A percentile compares a stretch with the other conserved stretches of the same genome.
Evolutionary conservation across 768 basidiomycete species (phyloP).

Genomic region (Russula olivacea): DNA sequence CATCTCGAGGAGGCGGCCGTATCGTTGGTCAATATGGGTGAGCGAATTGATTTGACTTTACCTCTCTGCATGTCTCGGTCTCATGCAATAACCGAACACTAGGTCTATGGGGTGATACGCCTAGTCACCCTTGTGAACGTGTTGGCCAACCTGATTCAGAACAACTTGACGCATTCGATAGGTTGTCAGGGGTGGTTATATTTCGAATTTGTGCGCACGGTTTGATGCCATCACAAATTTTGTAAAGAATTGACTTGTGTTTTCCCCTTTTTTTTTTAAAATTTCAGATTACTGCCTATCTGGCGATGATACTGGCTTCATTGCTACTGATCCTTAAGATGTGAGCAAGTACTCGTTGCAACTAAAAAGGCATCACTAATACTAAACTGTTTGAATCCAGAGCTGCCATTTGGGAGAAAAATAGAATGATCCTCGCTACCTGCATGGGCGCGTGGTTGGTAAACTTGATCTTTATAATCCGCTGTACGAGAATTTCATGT

Average conservation of each 20-base stretch:
- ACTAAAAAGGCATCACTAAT: neutral
- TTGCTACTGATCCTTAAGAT: conserved; percentile 15
- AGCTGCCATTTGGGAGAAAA: conserved; percentile 12
- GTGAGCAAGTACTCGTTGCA: neutral
- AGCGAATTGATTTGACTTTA: neutral
- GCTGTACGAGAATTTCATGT: conserved; percentile 8
- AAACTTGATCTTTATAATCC: conserved; percentile 16
- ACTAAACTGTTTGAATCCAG: neutral
- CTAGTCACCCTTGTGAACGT: conserved; percentile 8
- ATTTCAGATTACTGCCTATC: conserved; percentile 8
- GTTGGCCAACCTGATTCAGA: neutral
- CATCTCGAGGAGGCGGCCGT: conserved; percentile 3
- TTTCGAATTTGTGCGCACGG: conserved; percentile 7
- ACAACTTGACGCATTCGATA: neutral
- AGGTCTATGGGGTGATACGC: conserved; percentile 11
- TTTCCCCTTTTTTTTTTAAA: neutral
- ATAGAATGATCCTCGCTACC: conserved; percentile 1
- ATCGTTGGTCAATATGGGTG: conserved; percentile 23
- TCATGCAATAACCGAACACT: neutral
- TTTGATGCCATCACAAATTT: neutral
- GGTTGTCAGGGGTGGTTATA: conserved; percentile 13
- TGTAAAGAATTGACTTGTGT: neutral
- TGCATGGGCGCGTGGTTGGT: conserved; percentile 8
- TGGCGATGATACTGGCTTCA: neutral
- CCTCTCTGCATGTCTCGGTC: neutral